phyloP scores from a whole-genome alignment of 2,329 filamentous ascomycete species.

The Zymoseptoria ardabiliae region DNA sequence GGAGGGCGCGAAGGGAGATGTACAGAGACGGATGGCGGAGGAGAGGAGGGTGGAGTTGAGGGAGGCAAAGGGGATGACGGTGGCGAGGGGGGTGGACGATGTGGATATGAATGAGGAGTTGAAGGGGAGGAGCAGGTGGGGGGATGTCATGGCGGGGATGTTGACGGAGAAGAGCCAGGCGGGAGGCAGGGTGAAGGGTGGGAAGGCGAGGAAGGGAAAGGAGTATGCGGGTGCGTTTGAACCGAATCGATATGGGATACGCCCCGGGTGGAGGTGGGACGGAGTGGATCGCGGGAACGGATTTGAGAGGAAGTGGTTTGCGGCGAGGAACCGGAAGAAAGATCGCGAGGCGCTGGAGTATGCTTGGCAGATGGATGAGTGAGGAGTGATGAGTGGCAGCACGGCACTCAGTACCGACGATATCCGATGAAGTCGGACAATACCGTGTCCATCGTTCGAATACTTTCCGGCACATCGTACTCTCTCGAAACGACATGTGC shows the following conservation, averaged over 20 bases:
- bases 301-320: slow-evolving; percentile 90
- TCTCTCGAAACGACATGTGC: no score
- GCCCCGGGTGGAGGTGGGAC: slow-evolving; percentile 91
- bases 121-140: slow-evolving; percentile 73
- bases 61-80: slow-evolving; percentile 73
- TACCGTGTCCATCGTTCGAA: no score
- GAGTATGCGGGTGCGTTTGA: slow-evolving; percentile 71
- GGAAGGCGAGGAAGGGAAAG: slow-evolving; percentile 42
- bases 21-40: slow-evolving; percentile 65
- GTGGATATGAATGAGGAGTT: slow-evolving; percentile 77
- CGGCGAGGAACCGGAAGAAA: slow-evolving; percentile 69
- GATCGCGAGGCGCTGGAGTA: slow-evolving; percentile 78
- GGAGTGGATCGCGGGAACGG: slow-evolving; percentile 91
- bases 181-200: slow-evolving; percentile 48
- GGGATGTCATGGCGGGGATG: slow-evolving; percentile 85
- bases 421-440: no score
- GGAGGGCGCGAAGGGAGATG: slow-evolving; percentile 72
- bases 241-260: slow-evolving; percentile 90
- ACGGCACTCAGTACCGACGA: no score
- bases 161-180: slow-evolving; percentile 48
- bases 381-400: no score
- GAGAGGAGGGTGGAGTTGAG: slow-evolving; percentile 60
- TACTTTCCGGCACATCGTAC: no score
- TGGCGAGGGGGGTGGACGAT: slow-evolving; percentile 79
- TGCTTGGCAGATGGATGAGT: slow-evolving; percentile 95